A percentile compares a stretch with the other conserved stretches of the same genome.
Conservation (phyloP, 179 eudicot species). For the Sideroxylon spinosum region DNA sequence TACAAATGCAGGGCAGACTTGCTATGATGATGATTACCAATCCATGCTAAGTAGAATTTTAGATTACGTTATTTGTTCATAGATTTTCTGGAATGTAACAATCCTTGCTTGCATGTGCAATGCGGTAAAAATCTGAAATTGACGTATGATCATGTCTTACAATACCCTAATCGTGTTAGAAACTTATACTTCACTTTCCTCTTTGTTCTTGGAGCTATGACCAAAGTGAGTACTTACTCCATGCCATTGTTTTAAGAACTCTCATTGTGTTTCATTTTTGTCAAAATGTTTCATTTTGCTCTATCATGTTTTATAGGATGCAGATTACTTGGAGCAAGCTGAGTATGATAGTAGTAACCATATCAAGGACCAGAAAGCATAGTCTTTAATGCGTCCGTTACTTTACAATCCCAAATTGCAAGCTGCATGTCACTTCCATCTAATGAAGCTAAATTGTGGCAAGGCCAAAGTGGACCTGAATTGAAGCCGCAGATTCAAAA, state of each 20-base stretch:
- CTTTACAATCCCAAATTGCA: constrained; percentile 65
- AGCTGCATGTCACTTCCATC: constrained; percentile 86
- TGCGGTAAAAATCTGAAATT: constrained; percentile 79
- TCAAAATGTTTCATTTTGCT: not conserved
- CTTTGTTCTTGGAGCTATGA: constrained; percentile 89
- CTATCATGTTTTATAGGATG: constrained; percentile 39
- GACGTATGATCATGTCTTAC: constrained; percentile 61
- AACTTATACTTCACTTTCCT: constrained; percentile 87
- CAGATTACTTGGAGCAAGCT: constrained; percentile 82
- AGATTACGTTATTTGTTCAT: not conserved
- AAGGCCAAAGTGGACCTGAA: constrained; percentile 84
- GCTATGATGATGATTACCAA: not conserved
- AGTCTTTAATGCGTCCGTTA: constrained; percentile 67
- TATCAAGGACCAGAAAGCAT: constrained; percentile 75
- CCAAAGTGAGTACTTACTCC: constrained; percentile 55
- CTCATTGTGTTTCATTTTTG: not conserved
- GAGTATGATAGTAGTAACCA: constrained; percentile 85
- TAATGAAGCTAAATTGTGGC: constrained; percentile 89
- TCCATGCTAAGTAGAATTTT: not conserved
- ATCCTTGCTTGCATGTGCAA: constrained; percentile 37
- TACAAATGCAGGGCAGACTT: not conserved
- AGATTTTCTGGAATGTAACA: not conserved
- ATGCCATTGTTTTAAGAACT: not conserved
- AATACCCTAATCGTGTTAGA: constrained; percentile 70
- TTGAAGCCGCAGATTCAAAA: constrained; percentile 75